Evolutionary conservation across 2,329 filamentous ascomycete species (phyloP), one percentile per base, ranked within the genome.

Genomic region (Trichoderma lentiforme): DNA sequence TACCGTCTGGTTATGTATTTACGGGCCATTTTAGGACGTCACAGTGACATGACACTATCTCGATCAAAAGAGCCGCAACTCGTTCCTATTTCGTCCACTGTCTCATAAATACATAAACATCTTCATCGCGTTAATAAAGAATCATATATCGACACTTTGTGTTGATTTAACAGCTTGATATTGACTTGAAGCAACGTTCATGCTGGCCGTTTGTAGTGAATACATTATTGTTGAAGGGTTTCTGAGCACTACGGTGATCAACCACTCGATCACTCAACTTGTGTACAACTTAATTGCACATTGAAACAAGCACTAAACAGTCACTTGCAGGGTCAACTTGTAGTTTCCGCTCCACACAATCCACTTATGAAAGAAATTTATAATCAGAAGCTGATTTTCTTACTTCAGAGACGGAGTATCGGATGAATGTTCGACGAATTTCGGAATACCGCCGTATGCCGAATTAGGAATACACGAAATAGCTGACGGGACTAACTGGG

Each of bases 141-240:
- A 0, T 51, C 0, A 3, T 21, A 12, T 11, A 11, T 12, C 2
- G 6, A 1, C 11, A 11, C 3, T 6, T 7, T 14, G 6, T 14
- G 2, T 3, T 24, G 1, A 24, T 53, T 7, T 6, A 53, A 53
- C 3, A 6, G 9, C 2, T 24, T 14, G 4, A 24, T 14, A 3
- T 5, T 24, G 11, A 24, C 11, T 53, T 53, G 47, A 53, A 53
- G 4, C 21, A 6, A 14, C n/a, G 11, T 6, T 53, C 21, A 51
- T 6, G 43, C n/a, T 21, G 9, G 43, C 4, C 43, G 4, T 43
- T 43, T 43, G 18, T 43, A 43, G 39, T 9, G 15, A 43, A n/a
- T 51, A 21, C 43, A 51, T 5, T n/a, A n/a, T n/a, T n/a, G n/a
- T n/a, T n/a, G n/a, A n/a, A n/a, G n/a, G n/a, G n/a, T n/a, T n/a